Evolutionary conservation across 2,329 filamentous ascomycete species (phyloP).

Genomic region (Fusarium dimerum): DNA sequence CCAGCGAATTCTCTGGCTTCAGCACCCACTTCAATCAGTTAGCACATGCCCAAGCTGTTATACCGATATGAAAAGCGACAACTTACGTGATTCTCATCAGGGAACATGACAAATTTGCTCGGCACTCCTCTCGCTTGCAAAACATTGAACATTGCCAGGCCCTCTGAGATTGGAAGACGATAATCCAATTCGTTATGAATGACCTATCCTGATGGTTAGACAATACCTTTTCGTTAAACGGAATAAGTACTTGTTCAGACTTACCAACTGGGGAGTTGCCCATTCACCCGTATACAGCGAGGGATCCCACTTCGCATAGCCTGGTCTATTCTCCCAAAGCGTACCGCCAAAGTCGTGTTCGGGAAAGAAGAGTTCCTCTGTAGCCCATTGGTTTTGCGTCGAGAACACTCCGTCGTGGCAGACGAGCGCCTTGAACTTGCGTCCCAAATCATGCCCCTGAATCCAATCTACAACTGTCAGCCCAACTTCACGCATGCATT

Average conservation of each 20-base stretch:
- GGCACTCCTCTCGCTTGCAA: constrained; percentile 74
- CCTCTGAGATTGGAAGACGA: constrained; percentile 81
- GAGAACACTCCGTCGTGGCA: constrained; percentile 87
- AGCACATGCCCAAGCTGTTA: not conserved
- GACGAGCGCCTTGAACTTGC: constrained; percentile 84
- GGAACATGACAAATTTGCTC: constrained; percentile 78
- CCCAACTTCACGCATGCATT: not conserved
- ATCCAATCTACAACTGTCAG: constrained; percentile 69
- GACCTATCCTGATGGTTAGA: constrained; percentile 34
- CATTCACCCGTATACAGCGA: constrained; percentile 66
- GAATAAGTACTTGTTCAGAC: constrained; percentile 3
- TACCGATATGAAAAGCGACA: too few relatives aligned
- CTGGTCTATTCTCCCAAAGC: constrained; percentile 61
- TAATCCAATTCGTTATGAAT: constrained; percentile 94
- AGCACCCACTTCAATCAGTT: constrained; percentile 66
- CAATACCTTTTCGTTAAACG: too few relatives aligned
- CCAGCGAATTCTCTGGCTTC: constrained; percentile 85
- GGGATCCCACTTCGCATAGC: constrained; percentile 72
- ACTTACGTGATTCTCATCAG: constrained; percentile 65
- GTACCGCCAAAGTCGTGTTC: constrained; percentile 67
- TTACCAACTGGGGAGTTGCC: constrained; percentile 81
- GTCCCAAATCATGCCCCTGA: constrained; percentile 79
- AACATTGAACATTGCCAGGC: constrained; percentile 82
- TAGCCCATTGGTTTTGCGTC: constrained; percentile 63
- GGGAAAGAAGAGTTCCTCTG: constrained; percentile 71